Percentiles rank a stretch among this genome's conserved stretches.
Evolutionary conservation across 202 grass and related monocot genomes (phyloP).

Genomic region (Schoenoplectus tabernaemontani): DNA sequence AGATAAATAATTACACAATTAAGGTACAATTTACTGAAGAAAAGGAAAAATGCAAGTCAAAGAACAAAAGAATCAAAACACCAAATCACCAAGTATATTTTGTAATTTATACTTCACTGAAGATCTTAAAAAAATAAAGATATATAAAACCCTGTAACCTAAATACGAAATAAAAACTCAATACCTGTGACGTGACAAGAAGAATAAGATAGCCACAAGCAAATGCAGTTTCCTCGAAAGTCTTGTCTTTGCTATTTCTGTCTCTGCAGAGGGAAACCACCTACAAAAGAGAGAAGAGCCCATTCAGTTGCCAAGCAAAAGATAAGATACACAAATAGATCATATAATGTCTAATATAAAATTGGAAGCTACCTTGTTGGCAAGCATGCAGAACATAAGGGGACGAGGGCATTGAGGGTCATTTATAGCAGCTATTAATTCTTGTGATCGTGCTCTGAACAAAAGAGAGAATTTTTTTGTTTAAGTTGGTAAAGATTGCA

Average conservation of each 20-base stretch:
- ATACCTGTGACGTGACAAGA: constrained; percentile 68
- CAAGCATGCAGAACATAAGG: constrained; percentile 51
- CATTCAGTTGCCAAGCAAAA: not conserved
- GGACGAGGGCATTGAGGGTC: constrained; percentile 48
- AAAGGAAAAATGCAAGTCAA: not conserved
- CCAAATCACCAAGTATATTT: not conserved
- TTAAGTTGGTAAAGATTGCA: constrained; percentile 17
- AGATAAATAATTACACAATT: too few relatives aligned
- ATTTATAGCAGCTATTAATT: constrained; percentile 66
- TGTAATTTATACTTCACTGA: constrained; percentile 13
- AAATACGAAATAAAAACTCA: not conserved
- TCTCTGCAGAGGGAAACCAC: constrained; percentile 28
- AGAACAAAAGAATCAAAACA: not conserved
- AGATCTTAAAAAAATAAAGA: not conserved
- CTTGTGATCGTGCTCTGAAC: constrained; percentile 51
- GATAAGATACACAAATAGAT: not conserved
- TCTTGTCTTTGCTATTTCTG: constrained; percentile 23
- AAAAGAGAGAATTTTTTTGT: constrained; percentile 10
- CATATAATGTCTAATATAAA: not conserved
- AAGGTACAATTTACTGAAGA: not conserved
- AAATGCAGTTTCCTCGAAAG: constrained; percentile 29
- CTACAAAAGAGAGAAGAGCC: constrained; percentile 5
- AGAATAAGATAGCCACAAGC: constrained; percentile 44
- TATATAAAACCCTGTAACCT: not conserved
- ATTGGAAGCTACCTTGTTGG: constrained; percentile 49